phyloP scores from a whole-genome alignment of 2,329 filamentous ascomycete species.

The Talaromyces sp. region DNA sequence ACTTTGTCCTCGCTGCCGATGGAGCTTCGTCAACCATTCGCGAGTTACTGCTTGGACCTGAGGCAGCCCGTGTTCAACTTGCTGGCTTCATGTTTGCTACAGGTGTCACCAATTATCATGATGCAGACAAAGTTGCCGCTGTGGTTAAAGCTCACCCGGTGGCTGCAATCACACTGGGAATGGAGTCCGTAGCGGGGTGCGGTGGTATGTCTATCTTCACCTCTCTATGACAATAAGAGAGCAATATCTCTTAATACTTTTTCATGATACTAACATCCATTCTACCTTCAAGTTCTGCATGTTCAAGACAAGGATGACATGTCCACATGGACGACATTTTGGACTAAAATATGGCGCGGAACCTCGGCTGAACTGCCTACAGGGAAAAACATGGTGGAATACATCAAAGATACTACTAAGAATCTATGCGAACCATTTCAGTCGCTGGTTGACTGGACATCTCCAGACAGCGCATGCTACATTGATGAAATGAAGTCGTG shows the following conservation, averaged over 20 bases:
- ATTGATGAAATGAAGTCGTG: conserved; percentile 16
- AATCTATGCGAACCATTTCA: conserved; percentile 15
- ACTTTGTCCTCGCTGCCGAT: conserved; percentile 14
- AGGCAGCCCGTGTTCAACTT: neutral
- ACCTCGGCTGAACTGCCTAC: neutral
- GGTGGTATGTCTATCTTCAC: conserved; percentile 9
- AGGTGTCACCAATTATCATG: conserved; percentile 4
- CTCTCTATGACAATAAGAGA: neutral
- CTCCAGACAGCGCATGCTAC: conserved; percentile 10
- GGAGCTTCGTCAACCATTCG: conserved; percentile 12
- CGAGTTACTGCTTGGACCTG: conserved; percentile 1
- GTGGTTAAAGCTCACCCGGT: conserved; percentile 14
- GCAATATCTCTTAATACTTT: neutral
- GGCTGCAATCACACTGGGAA: conserved; percentile 13
- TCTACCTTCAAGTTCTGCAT: conserved; percentile 1
- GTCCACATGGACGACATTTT: conserved; percentile 14
- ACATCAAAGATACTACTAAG: conserved; percentile 11
- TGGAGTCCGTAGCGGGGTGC: conserved; percentile 12
- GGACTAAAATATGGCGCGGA: conserved; percentile 15
- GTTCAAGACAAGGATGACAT: conserved; percentile 14
- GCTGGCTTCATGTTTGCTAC: conserved; percentile 16
- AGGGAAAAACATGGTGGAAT: neutral
- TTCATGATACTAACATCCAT: neutral
- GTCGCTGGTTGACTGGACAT: conserved; percentile 9
- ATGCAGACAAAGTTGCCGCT: conserved; percentile 7